These are phyloP conservation scores for Mrakia frigida DNA, from an alignment of 768 basidiomycete species.

Conservation along the genomic window DNA sequence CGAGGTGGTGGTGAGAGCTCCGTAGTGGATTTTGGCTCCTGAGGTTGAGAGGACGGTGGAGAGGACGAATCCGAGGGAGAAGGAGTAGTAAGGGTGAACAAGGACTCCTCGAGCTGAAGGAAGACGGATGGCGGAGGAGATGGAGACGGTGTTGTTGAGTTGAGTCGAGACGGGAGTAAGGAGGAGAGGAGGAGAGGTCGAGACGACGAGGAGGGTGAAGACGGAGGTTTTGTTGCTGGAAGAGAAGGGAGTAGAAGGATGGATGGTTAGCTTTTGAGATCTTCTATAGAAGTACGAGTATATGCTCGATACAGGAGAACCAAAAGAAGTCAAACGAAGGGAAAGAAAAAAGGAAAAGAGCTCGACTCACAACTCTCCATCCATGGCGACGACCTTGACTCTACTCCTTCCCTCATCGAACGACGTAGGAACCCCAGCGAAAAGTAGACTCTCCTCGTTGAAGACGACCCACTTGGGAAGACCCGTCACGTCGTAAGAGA, in stretches of 20 bases:
- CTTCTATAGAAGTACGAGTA: background rate
- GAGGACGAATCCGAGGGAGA: constrained; percentile 62
- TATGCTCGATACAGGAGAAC: background rate
- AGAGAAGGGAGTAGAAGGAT: background rate
- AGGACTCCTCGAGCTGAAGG: constrained; percentile 47
- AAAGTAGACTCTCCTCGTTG: constrained; percentile 55
- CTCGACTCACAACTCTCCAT: constrained; percentile 46
- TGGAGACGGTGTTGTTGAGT: constrained; percentile 58
- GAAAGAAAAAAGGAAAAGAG: background rate
- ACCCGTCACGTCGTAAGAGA: constrained; percentile 54
- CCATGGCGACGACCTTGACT: constrained; percentile 59
- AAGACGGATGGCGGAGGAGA: constrained; percentile 61
- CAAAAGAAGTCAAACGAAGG: background rate
- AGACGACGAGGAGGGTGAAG: constrained; percentile 41
- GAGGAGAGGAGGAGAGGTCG: constrained; percentile 52
- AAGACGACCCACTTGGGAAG: constrained; percentile 77
- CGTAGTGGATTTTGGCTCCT: constrained; percentile 55
- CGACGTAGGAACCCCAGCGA: constrained; percentile 63
- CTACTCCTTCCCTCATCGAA: constrained; percentile 58
- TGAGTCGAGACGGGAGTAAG: constrained; percentile 56
- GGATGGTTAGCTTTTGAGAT: background rate
- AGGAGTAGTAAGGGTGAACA: constrained; percentile 27
- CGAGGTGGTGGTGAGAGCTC: constrained; percentile 61
- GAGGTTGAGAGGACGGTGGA: constrained; percentile 54
- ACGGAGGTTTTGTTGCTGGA: constrained; percentile 19